phyloP scores from a whole-genome alignment of 2,329 filamentous ascomycete species.

The Fusarium musae region DNA sequence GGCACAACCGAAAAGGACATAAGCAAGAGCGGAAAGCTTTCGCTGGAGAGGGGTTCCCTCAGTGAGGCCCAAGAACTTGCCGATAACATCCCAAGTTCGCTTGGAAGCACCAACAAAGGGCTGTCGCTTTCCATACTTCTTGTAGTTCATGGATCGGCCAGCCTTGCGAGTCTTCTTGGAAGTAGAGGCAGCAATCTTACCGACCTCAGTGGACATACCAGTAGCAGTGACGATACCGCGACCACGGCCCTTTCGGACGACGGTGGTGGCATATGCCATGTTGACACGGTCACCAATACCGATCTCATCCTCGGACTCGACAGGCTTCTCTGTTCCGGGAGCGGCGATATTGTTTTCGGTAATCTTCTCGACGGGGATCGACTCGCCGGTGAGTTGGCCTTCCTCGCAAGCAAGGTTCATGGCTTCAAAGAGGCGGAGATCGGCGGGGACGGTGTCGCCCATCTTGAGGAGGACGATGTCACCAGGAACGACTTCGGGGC shows the following conservation, averaged over 20 bases:
- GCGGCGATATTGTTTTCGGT: constrained; percentile 60
- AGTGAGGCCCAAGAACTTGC: constrained; percentile 69
- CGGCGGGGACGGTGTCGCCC: constrained; percentile 80
- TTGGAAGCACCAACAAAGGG: constrained; percentile 59
- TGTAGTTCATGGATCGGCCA: constrained; percentile 63
- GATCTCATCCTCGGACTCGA: constrained; percentile 60
- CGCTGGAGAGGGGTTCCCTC: constrained; percentile 82
- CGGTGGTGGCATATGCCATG: constrained; percentile 79
- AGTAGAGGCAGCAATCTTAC: constrained; percentile 71
- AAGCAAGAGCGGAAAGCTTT: constrained; percentile 81
- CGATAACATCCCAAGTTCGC: constrained; percentile 60
- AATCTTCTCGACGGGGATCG: constrained; percentile 76
- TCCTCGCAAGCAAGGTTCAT: constrained; percentile 87
- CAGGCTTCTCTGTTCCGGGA: constrained; percentile 59
- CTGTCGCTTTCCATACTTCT: constrained; percentile 63
- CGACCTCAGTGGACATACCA: constrained; percentile 77
- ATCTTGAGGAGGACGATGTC: constrained; percentile 75
- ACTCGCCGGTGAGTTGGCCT: constrained; percentile 80
- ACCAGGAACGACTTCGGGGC: constrained; percentile 74
- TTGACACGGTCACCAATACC: constrained; percentile 79
- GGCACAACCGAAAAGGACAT: constrained; percentile 79
- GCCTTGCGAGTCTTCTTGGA: constrained; percentile 66
- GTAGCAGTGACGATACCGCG: constrained; percentile 78
- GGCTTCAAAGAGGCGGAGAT: constrained; percentile 74
- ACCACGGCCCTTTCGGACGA: constrained; percentile 77